phyloP scores from a whole-genome alignment of 2,329 filamentous ascomycete genomes.

The Calonectria pauciramosa region DNA sequence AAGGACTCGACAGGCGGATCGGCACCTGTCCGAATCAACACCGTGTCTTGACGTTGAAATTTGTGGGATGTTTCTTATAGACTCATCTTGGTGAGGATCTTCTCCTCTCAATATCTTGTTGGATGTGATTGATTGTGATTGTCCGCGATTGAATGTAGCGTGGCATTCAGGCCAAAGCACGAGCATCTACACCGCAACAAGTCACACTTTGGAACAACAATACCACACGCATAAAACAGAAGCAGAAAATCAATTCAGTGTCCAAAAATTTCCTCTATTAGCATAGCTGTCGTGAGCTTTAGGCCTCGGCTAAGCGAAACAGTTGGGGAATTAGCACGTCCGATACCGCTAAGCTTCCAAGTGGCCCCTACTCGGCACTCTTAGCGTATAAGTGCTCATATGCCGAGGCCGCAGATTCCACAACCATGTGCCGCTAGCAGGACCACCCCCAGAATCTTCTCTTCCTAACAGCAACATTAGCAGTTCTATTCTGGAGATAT shows the following conservation, averaged over 20 bases:
- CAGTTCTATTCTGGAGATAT: background rate
- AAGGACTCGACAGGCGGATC: background rate
- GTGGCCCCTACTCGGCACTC: background rate
- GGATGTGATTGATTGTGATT: background rate
- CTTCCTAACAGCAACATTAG: background rate
- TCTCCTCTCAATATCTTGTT: background rate
- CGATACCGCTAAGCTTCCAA: background rate
- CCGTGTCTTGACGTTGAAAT: background rate
- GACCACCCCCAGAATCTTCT: background rate
- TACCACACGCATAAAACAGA: background rate
- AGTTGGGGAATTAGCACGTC: background rate
- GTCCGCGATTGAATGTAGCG: too few species aligned
- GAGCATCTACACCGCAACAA: background rate
- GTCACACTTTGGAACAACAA: background rate
- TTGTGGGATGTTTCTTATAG: background rate
- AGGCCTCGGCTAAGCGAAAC: background rate
- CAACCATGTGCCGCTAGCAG: background rate
- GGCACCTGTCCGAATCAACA: background rate
- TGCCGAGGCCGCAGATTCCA: background rate
- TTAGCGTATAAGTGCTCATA: background rate
- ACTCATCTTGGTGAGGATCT: background rate
- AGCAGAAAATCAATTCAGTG: background rate
- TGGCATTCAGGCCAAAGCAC: background rate
- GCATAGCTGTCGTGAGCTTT: background rate
- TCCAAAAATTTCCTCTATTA: background rate